Evolutionary conservation across 2,329 filamentous ascomycete genomes (phyloP).

Genomic region (Colletotrichum somersetense): DNA sequence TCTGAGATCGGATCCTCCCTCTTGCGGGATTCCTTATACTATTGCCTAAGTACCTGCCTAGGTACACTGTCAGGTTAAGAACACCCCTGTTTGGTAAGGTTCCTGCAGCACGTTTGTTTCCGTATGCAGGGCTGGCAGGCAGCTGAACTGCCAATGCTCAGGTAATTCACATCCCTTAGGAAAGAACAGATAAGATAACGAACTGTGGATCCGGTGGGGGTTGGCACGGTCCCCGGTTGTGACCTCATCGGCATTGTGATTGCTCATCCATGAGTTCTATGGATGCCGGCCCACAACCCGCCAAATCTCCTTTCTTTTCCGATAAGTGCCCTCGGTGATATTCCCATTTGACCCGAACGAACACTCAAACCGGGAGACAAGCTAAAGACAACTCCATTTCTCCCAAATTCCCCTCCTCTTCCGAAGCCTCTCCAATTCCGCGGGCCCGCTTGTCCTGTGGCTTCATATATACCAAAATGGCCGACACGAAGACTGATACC

Average conservation of each 20-base stretch:
- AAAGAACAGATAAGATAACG: conserved; percentile 16
- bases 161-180: neutral
- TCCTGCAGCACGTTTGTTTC: conserved; percentile 41
- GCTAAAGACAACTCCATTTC: no score
- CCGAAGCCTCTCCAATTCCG: neutral
- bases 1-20: conserved; percentile 27
- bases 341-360: neutral
- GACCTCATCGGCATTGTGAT: conserved; percentile 31
- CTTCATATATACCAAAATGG: conserved; percentile 7
- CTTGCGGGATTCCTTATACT: conserved; percentile 13
- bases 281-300: conserved; percentile 21
- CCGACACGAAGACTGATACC: conserved; percentile 49
- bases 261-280: conserved; percentile 36
- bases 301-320: conserved; percentile 18
- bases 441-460: neutral
- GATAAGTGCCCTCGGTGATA: neutral
- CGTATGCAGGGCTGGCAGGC: conserved; percentile 33
- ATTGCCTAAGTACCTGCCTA: no score
- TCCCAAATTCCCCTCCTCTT: neutral
- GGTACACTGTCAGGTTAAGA: neutral
- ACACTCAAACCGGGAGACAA: neutral
- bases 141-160: conserved; percentile 17
- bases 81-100: conserved; percentile 33
- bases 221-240: conserved; percentile 11
- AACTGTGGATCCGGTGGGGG: conserved; percentile 40